A percentile compares a stretch with the other conserved stretches of the same genome.
These are phyloP conservation scores for Alliaria petiolata DNA, from an alignment of 345 rosid species.

Conservation along the genomic window DNA sequence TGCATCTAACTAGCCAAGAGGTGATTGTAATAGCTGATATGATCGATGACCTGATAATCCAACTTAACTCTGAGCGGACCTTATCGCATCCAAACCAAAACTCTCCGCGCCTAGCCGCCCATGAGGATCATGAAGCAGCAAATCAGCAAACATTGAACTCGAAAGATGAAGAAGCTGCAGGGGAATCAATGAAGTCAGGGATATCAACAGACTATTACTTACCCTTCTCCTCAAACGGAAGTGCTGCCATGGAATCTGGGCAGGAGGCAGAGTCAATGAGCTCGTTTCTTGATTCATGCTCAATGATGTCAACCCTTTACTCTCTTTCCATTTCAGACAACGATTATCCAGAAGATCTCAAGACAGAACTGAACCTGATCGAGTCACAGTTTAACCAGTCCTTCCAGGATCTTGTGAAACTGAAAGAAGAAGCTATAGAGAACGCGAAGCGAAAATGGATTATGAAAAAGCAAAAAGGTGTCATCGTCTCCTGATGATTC, in stretches of 20 bases:
- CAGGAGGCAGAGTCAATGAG: constrained; percentile 29
- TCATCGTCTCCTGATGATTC: constrained; percentile 23
- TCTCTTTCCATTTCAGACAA: constrained; percentile 37
- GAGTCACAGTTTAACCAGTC: constrained; percentile 51
- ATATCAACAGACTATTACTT: constrained; percentile 45
- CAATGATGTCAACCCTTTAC: constrained; percentile 39
- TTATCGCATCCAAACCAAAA: constrained; percentile 30
- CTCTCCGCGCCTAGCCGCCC: neutral
- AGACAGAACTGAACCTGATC: constrained; percentile 50
- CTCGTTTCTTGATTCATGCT: constrained; percentile 40
- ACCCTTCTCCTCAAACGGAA: constrained; percentile 33
- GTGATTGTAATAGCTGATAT: constrained; percentile 61
- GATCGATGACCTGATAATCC: constrained; percentile 61
- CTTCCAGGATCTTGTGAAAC: constrained; percentile 54
- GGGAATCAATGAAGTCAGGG: constrained; percentile 45
- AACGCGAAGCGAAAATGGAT: constrained; percentile 62
- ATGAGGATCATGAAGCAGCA: constrained; percentile 22
- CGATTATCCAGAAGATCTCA: constrained; percentile 41
- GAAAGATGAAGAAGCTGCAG: constrained; percentile 24
- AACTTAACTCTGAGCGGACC: constrained; percentile 42
- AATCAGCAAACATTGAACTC: constrained; percentile 17
- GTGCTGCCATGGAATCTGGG: constrained; percentile 26
- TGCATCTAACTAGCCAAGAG: constrained; percentile 60
- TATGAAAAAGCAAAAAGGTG: constrained; percentile 39
- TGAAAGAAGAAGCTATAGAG: constrained; percentile 65